Evolutionary conservation across 352 stramenopile species (phyloP).

Genomic region (Globisporangium cylindrosporum): DNA sequence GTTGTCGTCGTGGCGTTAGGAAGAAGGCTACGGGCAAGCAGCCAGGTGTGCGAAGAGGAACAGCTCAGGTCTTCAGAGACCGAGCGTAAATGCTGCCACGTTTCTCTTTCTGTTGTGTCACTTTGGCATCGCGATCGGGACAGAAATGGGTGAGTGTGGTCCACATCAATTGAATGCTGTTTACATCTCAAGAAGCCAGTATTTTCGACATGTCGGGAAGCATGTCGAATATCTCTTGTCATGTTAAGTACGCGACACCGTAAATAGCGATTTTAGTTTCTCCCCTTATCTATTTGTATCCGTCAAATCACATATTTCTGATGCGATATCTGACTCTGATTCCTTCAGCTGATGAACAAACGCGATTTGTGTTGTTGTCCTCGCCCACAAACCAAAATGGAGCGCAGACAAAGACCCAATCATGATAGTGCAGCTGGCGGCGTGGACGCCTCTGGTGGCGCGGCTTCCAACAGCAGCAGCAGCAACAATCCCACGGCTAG

Average conservation of each 20-base stretch:
- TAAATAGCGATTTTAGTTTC: too few species aligned
- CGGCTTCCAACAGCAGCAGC: neutral
- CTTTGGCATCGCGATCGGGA: neutral
- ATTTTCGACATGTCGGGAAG: too few species aligned
- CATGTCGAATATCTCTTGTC: too few species aligned
- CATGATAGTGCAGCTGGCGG: neutral
- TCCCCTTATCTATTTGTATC: too few species aligned
- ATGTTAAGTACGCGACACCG: too few species aligned
- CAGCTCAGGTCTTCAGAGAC: neutral
- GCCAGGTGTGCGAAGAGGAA: neutral
- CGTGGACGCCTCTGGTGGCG: neutral
- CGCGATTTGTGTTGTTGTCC: too few species aligned
- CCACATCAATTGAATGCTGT: neutral
- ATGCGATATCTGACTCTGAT: too few species aligned
- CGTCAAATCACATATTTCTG: too few species aligned
- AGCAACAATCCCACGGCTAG: neutral
- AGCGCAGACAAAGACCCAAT: neutral
- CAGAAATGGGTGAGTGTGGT: neutral
- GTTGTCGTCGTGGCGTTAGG: neutral
- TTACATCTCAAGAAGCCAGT: neutral
- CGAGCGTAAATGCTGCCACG: neutral
- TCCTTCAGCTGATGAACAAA: too few species aligned
- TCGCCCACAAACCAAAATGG: slow-evolving; percentile 5
- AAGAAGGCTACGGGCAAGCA: neutral
- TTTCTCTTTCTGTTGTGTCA: slow-evolving; percentile 1